These are phyloP conservation scores for Termitomyces sp. DNA, from an alignment of 768 basidiomycete genomes.

Conservation along the genomic window DNA sequence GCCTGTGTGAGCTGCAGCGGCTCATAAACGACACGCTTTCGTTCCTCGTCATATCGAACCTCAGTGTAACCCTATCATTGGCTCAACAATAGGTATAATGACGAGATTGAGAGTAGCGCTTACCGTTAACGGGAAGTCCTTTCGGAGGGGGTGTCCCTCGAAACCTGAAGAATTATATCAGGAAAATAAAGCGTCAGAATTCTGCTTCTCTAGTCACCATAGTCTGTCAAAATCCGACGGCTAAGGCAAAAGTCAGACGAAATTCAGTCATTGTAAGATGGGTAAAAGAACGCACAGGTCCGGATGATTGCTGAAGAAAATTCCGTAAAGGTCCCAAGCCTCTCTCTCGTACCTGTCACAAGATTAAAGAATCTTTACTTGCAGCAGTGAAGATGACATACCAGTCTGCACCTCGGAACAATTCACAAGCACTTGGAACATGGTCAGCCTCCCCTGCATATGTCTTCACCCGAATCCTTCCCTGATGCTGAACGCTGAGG, in stretches of 20 bases:
- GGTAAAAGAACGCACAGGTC: slow-evolving; percentile 66
- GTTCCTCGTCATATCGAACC: slow-evolving; percentile 95
- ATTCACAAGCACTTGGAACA: slow-evolving; percentile 73
- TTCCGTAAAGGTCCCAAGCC: slow-evolving; percentile 96
- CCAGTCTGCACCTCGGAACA: slow-evolving; percentile 96
- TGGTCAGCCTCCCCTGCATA: slow-evolving; percentile 91
- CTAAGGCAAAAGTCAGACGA: slow-evolving; percentile 32
- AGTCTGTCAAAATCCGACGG: slow-evolving; percentile 96
- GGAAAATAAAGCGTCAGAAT: slow-evolving; percentile 7
- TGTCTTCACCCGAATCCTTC: slow-evolving; percentile 93
- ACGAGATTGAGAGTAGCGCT: slow-evolving; percentile 19
- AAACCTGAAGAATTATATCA: slow-evolving; percentile 51
- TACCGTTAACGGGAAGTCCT: slow-evolving; percentile 97
- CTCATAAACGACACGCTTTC: slow-evolving; percentile 96
- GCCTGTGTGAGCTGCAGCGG: slow-evolving; percentile 97
- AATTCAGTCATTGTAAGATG: neutral
- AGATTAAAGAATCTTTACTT: neutral
- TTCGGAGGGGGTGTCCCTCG: slow-evolving; percentile 95
- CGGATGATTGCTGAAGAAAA: slow-evolving; percentile 95
- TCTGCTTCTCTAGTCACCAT: slow-evolving; percentile 46
- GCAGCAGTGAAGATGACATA: slow-evolving; percentile 25
- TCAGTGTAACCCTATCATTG: slow-evolving; percentile 88
- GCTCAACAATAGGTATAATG: neutral
- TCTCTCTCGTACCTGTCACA: slow-evolving; percentile 86
- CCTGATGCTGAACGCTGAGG: slow-evolving; percentile 71